Percentiles rank a stretch among this genome's conserved stretches.
phyloP scores from a whole-genome alignment of 805 yeast genomes.

The Candida adriatica region DNA sequence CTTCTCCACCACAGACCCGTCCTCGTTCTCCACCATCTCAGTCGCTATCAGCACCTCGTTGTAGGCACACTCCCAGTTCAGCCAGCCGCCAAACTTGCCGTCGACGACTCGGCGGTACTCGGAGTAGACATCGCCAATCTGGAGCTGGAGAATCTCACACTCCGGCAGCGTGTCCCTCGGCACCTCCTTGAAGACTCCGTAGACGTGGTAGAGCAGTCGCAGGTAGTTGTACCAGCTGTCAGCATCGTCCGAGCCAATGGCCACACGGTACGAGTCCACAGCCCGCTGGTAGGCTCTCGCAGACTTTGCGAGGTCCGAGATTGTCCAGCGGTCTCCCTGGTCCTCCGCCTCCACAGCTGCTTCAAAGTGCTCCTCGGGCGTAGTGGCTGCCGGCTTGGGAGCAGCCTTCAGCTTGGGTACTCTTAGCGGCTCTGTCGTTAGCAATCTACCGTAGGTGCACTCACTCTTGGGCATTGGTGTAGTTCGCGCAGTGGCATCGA shows the following conservation, averaged over 20 bases:
- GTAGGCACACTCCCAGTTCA: constrained; percentile 25
- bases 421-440: constrained; percentile 16
- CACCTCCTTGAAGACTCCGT: constrained; percentile 43
- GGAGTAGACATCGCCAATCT: constrained; percentile 9
- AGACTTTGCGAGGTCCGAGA: constrained; percentile 58
- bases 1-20: constrained; percentile 2
- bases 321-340: constrained; percentile 68
- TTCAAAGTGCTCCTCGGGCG: constrained; percentile 47
- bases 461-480: too few relatives aligned
- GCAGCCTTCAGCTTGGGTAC: constrained; percentile 12
- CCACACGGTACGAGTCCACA: constrained; percentile 33
- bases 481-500: too few relatives aligned
- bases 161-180: constrained; percentile 24
- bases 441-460: too few relatives aligned
- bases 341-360: constrained; percentile 59
- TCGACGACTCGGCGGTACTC: constrained; percentile 11
- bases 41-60: constrained; percentile 17
- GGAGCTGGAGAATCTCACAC: constrained; percentile 4
- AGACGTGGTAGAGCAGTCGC: constrained; percentile 53
- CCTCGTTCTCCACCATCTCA: constrained; percentile 11
- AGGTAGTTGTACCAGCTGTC: constrained; percentile 57
- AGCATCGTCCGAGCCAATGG: constrained; percentile 16
- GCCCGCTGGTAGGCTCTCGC: constrained; percentile 61
- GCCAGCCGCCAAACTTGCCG: constrained; percentile 12
- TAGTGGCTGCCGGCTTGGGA: constrained; percentile 3